phyloP scores from a whole-genome alignment of 1,139 yeast genomes.

The Pichia sp. region DNA sequence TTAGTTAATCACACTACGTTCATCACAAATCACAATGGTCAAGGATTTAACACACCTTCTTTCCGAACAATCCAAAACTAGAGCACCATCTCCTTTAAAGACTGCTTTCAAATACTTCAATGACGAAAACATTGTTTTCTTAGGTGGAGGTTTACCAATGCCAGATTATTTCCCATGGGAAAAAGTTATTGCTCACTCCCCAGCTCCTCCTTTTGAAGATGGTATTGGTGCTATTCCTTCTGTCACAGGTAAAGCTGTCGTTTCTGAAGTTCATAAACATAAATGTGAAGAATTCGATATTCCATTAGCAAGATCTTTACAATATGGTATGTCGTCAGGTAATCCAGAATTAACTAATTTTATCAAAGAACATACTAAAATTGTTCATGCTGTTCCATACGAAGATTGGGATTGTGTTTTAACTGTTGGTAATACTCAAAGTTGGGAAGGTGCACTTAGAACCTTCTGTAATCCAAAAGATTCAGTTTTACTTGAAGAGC shows the following conservation, averaged over 20 bases:
- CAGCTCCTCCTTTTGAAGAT: slow-evolving; percentile 65
- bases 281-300: slow-evolving; percentile 50
- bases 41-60: slow-evolving; percentile 71
- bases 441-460: slow-evolving; percentile 81
- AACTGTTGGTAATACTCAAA: slow-evolving; percentile 79
- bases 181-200: slow-evolving; percentile 59
- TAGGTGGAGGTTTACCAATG: slow-evolving; percentile 94
- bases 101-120: slow-evolving; percentile 71
- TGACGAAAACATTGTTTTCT: slow-evolving; percentile 72
- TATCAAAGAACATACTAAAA: slow-evolving; percentile 68
- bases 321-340: slow-evolving; percentile 84
- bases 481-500: slow-evolving; percentile 73
- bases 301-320: slow-evolving; percentile 79
- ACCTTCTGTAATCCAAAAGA: slow-evolving; percentile 78
- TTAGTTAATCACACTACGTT: neutral
- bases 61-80: slow-evolving; percentile 70
- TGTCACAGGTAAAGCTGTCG: slow-evolving; percentile 39
- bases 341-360: slow-evolving; percentile 61
- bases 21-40: slow-evolving; percentile 12
- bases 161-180: slow-evolving; percentile 91
- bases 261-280: slow-evolving; percentile 35
- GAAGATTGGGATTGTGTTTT: slow-evolving; percentile 55
- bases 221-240: slow-evolving; percentile 71
- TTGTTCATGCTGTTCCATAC: slow-evolving; percentile 57
- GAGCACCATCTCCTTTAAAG: slow-evolving; percentile 78